Base-by-base conservation (phyloP, 2,329 filamentous ascomycete genomes). In the Paecilomyces dactylethromorphus region DNA sequence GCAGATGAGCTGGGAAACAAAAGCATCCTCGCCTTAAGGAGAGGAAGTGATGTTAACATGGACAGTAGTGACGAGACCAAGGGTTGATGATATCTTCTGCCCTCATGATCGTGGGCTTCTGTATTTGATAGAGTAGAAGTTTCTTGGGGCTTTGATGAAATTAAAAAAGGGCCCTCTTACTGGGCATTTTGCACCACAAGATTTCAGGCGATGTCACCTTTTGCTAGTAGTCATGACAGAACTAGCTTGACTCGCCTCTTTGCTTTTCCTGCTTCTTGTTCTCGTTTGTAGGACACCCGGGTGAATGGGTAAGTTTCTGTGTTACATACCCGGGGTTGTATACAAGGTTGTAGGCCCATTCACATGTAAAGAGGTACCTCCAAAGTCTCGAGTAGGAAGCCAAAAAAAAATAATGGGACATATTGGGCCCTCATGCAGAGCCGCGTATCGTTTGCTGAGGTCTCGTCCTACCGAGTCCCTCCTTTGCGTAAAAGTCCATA, bases 401-500 rank as follows among this genome's bases (percentile, higher is more conserved):
- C n/a, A 8, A 15, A 3, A n/a, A n/a, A 45, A 39, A 15, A 15
- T n/a, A 45, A n/a, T 10, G 21, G 7, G 39, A 5, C 39, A 45
- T 45, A 7, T 45, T 18, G n/a, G 13, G 8, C 50, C 22, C 13
- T 24, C 53, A 54, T 32, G 29, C 53, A 32, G 53, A 29, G 53
- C 29, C n/a, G 13, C 53, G 15, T 54, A 32, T 45, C n/a, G 35
- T 31, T 22, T 53, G 58, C 32, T 32, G 63, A 6, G 75, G 74
- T 69, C 82, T 92, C 32, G 89, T 92, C 72, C 94, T 85, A 1
- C 93, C 94, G 57, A 99, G 71, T 0, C 94, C 94, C 53, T 97
- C 91, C 72, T 89, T 93, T 0, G 88, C 92, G 76, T 99, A 99
- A 71, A 96, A 99, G 74, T 99, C 92, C 94, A 99, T 99, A 0